Evolutionary conservation across 176 grass and related monocot genomes (phyloP), one percentile per base, ranked within the genome.

Genomic region (Avena insularis): DNA sequence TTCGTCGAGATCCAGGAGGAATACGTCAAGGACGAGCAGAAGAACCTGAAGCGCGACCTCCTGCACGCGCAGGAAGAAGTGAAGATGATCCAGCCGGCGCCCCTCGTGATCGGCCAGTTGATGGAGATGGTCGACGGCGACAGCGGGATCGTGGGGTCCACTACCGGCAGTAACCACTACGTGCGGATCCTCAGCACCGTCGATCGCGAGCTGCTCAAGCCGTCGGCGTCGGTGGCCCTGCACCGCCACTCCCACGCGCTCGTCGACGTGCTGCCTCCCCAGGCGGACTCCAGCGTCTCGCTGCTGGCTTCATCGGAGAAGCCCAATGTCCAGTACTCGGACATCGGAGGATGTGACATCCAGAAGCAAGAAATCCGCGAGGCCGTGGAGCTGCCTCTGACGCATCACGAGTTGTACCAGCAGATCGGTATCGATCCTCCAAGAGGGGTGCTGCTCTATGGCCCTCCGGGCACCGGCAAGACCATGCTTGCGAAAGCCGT

Each of bases 71-170:
- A 97, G 89, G 95, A 97, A 87, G 95, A 97, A 77, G 91, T 97
- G 43, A 95, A 97, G 85, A 78, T 89, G 89, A 93, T 97, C 80
- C 91, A 93, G 80, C 93, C 89, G n/a, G 89, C 89, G 16, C 95
- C 95, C 4, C 92, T 97, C 43, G 93, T 97, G 75, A 97, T 93
- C 68, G 95, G 93, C 76, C 95, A 97, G 91, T 97, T 97, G 72
- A 93, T 97, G 93, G 95, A 97, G 89, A 97, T 95, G 95, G 93
- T 97, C 57, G 92, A 97, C 85, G 89, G 92, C 75, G 93, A 97
- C 79, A 93, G 91, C 49, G 95, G 95, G 12, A 97, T 97, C 83
- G 91, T 94, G 2, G 92, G 95, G 66, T 97, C 95, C 35, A 95
- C 91, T 60, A 93, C 92, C 7, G 92, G 90, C 19, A 93, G 92